Conservation (phyloP, 2,329 filamentous ascomycete genomes). For the Aspergillus quadrilineatus region DNA sequence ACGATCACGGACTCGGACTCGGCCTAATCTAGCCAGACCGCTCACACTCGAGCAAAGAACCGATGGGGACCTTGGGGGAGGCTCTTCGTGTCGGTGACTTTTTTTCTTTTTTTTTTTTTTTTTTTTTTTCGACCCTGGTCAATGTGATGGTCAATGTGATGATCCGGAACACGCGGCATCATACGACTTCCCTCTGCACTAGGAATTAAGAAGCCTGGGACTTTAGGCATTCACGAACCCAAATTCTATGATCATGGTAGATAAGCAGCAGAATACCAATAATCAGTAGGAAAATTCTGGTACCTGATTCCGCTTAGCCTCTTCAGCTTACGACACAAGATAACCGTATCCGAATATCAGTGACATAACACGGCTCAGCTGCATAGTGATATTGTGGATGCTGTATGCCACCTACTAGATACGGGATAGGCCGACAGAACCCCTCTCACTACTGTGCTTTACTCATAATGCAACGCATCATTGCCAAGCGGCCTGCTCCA, state of each 20-base stretch:
- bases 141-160: not conserved
- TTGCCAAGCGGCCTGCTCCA: too few species aligned
- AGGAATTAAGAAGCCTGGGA: not conserved
- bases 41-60: not conserved
- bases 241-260: not conserved
- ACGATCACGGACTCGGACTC: not conserved
- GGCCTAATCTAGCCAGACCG: slow-evolving; percentile 2
- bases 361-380: too few species aligned
- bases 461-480: too few species aligned
- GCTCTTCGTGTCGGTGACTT: slow-evolving; percentile 8
- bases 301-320: not conserved
- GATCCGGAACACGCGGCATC: not conserved
- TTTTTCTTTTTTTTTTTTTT: not conserved
- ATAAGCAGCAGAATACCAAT: not conserved
- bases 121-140: too few species aligned
- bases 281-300: not conserved
- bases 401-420: too few species aligned
- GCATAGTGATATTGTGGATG: too few species aligned
- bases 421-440: too few species aligned
- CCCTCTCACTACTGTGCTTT: too few species aligned
- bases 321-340: not conserved
- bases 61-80: slow-evolving; percentile 5
- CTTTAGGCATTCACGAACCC: not conserved
- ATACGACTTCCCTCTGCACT: not conserved
- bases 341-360: not conserved